These are phyloP conservation scores for Cornus suecica DNA, from an alignment of 148 eudicot genomes.

Conservation along the genomic window DNA sequence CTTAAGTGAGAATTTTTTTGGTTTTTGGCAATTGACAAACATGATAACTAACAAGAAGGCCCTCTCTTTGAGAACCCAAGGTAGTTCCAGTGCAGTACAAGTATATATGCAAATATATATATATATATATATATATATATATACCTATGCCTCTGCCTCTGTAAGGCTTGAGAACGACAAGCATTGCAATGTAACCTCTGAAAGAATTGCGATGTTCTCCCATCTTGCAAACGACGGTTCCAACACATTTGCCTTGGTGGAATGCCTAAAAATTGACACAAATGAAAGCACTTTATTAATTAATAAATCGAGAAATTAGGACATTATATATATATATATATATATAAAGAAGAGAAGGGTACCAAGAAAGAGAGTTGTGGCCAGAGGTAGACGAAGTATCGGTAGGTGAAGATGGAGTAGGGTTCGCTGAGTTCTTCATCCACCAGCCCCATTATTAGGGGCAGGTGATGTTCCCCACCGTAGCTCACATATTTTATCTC, in stretches of 20 bases:
- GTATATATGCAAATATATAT: too few relatives aligned
- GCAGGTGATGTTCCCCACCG: conserved; percentile 90
- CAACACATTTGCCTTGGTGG: conserved; percentile 78
- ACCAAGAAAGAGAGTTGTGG: conserved; percentile 88
- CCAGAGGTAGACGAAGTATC: conserved; percentile 98
- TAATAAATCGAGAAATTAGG: too few relatives aligned
- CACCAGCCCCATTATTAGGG: conserved; percentile 82
- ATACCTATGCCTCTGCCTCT: conserved; percentile 87
- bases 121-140: neutral
- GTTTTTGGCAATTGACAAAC: neutral
- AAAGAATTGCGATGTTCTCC: conserved; percentile 82
- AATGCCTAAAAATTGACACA: conserved; percentile 53
- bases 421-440: conserved; percentile 95
- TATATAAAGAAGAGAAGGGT: neutral
- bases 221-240: conserved; percentile 96
- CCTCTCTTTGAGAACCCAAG: too few relatives aligned
- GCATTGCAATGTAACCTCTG: conserved; percentile 98
- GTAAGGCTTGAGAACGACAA: conserved; percentile 84
- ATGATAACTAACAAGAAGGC: neutral
- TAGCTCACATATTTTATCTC: conserved; percentile 76
- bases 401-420: conserved; percentile 96
- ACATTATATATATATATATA: too few relatives aligned
- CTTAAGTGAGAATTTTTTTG: too few relatives aligned
- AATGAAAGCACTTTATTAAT: neutral
- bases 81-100: neutral